Base-by-base conservation (phyloP, 1,284 basidiomycete species). In the Austroboletus novae-zelandiae region DNA sequence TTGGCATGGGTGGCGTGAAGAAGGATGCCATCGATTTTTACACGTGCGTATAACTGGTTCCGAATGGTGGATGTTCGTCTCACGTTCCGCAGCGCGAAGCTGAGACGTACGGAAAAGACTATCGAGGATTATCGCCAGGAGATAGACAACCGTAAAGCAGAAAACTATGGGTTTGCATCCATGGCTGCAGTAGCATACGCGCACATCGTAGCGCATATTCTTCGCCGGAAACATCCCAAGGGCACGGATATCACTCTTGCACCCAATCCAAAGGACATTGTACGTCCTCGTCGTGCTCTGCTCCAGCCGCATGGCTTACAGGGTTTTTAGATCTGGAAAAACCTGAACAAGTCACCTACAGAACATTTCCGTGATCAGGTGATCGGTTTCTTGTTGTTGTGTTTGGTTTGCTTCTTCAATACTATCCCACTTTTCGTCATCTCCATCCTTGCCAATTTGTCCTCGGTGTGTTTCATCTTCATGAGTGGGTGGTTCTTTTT, bases 131-230 rank as follows among this genome's bases (percentile, higher is more conserved):
- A 87, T 61, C 84, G 92, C 23, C 70, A 72, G 23, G 79, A 87
- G 56, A 87, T 92, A 52, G 84, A 91, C 62, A 78, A 76, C 15
- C 78, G 84, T 53, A 89, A 89, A 66, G 79, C 92, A 2, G 92
- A 96, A 71, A 91, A 83, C 65, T 96, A 94, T 68, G 94, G 92
- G 14, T 96, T 96, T 66, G 92, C 94, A 3, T 94, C 91, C 20
- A 90, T 97, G 84, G 93, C 91, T 45, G 87, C 93, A 0, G 89
- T 97, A 10, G 86, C 91, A 0, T 95, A 94, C 61, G 93, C 94
- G 0, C 91, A 94, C 60, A 79, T 89, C 42, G 91, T 93, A 13
- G 90, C 88, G 3, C 82, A 83, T 57, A 73, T 84, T 55, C 74
- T 94, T 37, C 68, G 71, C 40, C 71, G 71, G 52, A 93, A 92